These are phyloP conservation scores for Trypanosoma congolense DNA, from an alignment of 208 protist species.

Conservation along the genomic window DNA sequence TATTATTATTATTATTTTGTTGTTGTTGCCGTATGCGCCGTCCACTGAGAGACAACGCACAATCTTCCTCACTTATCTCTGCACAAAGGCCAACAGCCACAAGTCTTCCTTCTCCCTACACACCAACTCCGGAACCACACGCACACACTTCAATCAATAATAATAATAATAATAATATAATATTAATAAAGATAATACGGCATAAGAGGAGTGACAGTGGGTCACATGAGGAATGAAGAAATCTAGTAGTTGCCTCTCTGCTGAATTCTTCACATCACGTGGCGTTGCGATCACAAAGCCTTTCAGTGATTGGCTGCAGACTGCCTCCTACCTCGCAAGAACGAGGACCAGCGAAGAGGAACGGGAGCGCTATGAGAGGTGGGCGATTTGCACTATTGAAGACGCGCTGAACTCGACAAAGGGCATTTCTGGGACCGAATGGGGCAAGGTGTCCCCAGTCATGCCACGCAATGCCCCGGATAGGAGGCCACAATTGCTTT, in stretches of 20 bases:
- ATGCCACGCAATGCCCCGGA: slow-evolving; percentile 54
- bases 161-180: too few species aligned
- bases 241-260: slow-evolving; percentile 25
- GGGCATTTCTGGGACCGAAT: slow-evolving; percentile 36
- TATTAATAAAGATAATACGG: too few species aligned
- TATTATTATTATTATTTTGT: not conserved
- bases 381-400: slow-evolving; percentile 57
- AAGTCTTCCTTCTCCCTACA: too few species aligned
- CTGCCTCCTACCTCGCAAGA: slow-evolving; percentile 50
- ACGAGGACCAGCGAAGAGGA: slow-evolving; percentile 33
- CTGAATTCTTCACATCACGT: slow-evolving; percentile 39
- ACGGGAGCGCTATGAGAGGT: slow-evolving; percentile 51
- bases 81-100: too few species aligned
- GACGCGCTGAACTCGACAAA: slow-evolving; percentile 29
- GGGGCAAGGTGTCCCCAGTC: slow-evolving; percentile 45
- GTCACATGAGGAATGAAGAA: slow-evolving; percentile 14
- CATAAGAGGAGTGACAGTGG: too few species aligned
- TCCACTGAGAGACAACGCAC: too few species aligned
- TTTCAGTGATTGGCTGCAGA: slow-evolving; percentile 59
- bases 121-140: too few species aligned
- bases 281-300: slow-evolving; percentile 43
- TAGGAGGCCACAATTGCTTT: slow-evolving; percentile 24
- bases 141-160: too few species aligned
- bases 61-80: too few species aligned
- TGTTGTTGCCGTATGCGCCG: too few species aligned